These are phyloP conservation scores for Russula brevipes DNA, from an alignment of 768 basidiomycete genomes.

Conservation along the genomic window DNA sequence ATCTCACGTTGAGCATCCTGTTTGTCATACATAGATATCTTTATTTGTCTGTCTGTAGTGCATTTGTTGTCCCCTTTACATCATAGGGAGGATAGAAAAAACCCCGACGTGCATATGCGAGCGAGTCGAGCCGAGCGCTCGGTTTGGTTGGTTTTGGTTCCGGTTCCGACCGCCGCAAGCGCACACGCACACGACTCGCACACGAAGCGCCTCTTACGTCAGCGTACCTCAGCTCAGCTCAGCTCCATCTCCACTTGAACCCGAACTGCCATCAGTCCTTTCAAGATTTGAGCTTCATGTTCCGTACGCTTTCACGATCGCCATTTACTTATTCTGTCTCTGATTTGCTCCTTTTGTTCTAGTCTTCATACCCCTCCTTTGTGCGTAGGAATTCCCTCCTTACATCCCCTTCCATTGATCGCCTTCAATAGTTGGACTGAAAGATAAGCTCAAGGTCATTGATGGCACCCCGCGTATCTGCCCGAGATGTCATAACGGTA, in stretches of 20 bases:
- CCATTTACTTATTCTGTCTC: not conserved
- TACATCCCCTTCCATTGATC: not conserved
- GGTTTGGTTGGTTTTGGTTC: no score
- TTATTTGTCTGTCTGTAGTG: conserved; percentile 25
- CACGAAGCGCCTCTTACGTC: no score
- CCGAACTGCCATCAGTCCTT: no score
- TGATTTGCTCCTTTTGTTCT: not conserved
- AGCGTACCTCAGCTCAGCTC: no score
- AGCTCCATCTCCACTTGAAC: no score
- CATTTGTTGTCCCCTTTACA: conserved; percentile 13
- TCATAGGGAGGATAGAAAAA: not conserved
- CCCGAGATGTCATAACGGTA: conserved; percentile 69
- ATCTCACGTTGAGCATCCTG: conserved; percentile 18
- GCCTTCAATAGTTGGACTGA: conserved; percentile 54
- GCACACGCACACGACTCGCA: no score
- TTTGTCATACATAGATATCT: conserved; percentile 25
- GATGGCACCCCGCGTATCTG: conserved; percentile 53
- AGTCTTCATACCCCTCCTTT: conserved; percentile 37
- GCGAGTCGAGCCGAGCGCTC: no score
- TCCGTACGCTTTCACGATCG: conserved; percentile 4
- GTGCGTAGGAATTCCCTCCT: conserved; percentile 26
- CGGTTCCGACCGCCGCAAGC: no score
- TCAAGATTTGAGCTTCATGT: not conserved
- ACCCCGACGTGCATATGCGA: no score
- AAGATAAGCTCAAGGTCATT: conserved; percentile 52